phyloP scores from a whole-genome alignment of 768 basidiomycete genomes.

The Naganishia vishniacii region DNA sequence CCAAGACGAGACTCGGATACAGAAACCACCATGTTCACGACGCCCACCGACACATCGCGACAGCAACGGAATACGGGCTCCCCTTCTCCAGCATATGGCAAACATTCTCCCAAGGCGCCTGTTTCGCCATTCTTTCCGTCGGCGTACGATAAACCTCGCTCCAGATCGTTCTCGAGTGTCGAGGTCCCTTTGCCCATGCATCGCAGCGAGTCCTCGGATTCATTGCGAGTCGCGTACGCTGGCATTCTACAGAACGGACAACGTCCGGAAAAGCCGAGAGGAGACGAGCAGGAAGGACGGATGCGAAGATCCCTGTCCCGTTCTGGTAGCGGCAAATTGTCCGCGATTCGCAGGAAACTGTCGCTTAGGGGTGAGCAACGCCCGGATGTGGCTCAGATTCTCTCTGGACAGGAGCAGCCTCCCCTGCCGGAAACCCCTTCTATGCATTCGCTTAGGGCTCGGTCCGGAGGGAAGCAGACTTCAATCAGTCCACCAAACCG shows the following conservation, averaged over 20 bases:
- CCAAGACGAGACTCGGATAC: not conserved
- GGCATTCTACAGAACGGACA: not conserved
- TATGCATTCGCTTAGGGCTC: not conserved
- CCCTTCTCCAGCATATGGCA: not conserved
- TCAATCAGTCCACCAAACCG: not conserved
- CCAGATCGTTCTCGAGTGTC: conserved; percentile 10
- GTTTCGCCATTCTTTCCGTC: conserved; percentile 19
- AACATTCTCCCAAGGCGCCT: not conserved
- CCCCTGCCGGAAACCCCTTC: conserved; percentile 3
- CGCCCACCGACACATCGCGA: not conserved
- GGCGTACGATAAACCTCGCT: not conserved
- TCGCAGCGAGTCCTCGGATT: conserved; percentile 10
- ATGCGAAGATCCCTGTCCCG: not conserved
- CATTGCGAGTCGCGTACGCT: conserved; percentile 16
- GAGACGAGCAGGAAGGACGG: not conserved
- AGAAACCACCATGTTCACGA: not conserved
- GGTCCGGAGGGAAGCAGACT: not conserved
- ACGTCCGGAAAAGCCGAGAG: not conserved
- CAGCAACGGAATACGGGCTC: not conserved
- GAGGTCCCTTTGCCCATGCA: conserved; percentile 24
- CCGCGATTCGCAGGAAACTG: conserved; percentile 6
- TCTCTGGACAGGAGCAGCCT: not conserved
- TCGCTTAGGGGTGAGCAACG: conserved; percentile 8
- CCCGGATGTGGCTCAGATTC: conserved; percentile 1
- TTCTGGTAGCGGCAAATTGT: not conserved